These are phyloP conservation scores for Saccharomycopsis lassenensis DNA, from an alignment of 805 yeast genomes.

Conservation along the genomic window DNA sequence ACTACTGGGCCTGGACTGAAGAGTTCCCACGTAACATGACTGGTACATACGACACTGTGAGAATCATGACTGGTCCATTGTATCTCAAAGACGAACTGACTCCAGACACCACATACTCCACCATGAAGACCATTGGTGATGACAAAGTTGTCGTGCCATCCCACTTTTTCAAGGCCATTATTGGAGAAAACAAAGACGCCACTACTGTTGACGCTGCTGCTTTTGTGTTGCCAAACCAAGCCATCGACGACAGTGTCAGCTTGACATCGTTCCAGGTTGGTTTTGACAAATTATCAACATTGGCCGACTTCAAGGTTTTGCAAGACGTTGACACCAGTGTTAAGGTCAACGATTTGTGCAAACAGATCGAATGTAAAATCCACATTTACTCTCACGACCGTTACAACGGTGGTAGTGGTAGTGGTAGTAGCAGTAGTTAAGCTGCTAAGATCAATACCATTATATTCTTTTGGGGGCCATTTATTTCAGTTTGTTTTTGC, in stretches of 20 bases:
- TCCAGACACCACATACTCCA: slow-evolving; percentile 42
- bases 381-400: slow-evolving; percentile 15
- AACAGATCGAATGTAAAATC: slow-evolving; percentile 11
- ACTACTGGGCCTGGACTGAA: slow-evolving; percentile 74
- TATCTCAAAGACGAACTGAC: slow-evolving; percentile 54
- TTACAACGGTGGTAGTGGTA: too few species aligned
- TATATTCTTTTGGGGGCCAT: too few species aligned
- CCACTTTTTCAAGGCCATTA: slow-evolving; percentile 15
- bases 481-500: too few species aligned
- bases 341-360: slow-evolving; percentile 14
- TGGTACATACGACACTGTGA: slow-evolving; percentile 44
- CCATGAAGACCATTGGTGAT: slow-evolving; percentile 69
- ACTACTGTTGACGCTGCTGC: slow-evolving; percentile 16
- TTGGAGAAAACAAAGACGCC: slow-evolving; percentile 12
- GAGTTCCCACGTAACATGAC: slow-evolving; percentile 61
- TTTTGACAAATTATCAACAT: slow-evolving; percentile 4
- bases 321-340: slow-evolving; percentile 5
- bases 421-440: too few species aligned
- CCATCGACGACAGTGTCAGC: slow-evolving; percentile 7
- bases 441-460: too few species aligned
- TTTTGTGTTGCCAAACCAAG: slow-evolving; percentile 14
- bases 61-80: slow-evolving; percentile 72
- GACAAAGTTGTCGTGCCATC: slow-evolving; percentile 34
- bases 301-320: slow-evolving; percentile 13
- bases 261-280: slow-evolving; percentile 12